Conservation (phyloP, 768 basidiomycete genomes). For the Stropharia rugosoannulata region DNA sequence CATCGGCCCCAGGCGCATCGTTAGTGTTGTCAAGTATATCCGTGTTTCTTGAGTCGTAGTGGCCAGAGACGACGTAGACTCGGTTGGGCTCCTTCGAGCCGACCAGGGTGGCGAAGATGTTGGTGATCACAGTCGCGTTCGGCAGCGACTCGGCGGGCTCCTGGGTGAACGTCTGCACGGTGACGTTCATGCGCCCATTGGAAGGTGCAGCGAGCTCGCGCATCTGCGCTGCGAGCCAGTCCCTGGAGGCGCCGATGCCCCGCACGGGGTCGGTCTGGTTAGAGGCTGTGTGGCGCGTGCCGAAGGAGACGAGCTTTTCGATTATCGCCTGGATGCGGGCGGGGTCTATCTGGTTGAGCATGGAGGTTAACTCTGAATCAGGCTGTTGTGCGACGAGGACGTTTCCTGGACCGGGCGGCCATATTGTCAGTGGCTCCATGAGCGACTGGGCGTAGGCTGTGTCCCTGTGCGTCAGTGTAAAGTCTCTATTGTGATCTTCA, state of each 20-base stretch:
- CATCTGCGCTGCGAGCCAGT: slow-evolving; percentile 54
- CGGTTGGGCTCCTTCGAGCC: slow-evolving; percentile 49
- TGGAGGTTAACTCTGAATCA: slow-evolving; percentile 39
- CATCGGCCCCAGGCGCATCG: slow-evolving; percentile 53
- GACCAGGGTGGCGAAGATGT: slow-evolving; percentile 48
- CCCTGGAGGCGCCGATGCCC: slow-evolving; percentile 54
- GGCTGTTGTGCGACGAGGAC: slow-evolving; percentile 41
- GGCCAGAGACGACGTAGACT: slow-evolving; percentile 52
- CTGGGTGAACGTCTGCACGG: slow-evolving; percentile 46
- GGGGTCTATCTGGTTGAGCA: slow-evolving; percentile 47
- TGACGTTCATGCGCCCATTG: slow-evolving; percentile 40
- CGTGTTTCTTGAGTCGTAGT: slow-evolving; percentile 51
- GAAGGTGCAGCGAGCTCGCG: slow-evolving; percentile 35
- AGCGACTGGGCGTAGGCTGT: slow-evolving; percentile 18
- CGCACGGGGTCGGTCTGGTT: slow-evolving; percentile 51
- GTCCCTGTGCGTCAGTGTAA: neutral
- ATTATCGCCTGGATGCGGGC: slow-evolving; percentile 45
- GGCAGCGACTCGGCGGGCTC: slow-evolving; percentile 33
- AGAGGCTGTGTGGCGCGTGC: slow-evolving; percentile 52
- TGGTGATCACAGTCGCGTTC: slow-evolving; percentile 45
- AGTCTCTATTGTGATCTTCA: neutral
- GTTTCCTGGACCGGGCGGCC: slow-evolving; percentile 51
- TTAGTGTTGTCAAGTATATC: slow-evolving; percentile 36
- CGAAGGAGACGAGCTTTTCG: slow-evolving; percentile 52
- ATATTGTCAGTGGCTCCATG: slow-evolving; percentile 19